Conservation (phyloP, 495 filamentous ascomycete genomes). For the Aspergillus conjunctus region DNA sequence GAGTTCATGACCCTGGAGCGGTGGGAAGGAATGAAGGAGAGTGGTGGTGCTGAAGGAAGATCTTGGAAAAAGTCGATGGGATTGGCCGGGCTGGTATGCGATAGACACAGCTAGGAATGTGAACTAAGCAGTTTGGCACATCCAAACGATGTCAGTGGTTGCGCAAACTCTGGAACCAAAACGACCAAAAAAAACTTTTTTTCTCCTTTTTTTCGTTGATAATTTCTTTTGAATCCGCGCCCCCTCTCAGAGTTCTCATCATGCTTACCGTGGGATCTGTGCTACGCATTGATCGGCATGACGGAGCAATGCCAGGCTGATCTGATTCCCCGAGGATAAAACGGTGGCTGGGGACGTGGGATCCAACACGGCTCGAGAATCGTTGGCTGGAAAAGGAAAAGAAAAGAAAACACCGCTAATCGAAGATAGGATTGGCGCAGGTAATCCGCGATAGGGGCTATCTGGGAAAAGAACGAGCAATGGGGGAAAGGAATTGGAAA, state of each 20-base stretch:
- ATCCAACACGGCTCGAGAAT: conserved; percentile 15
- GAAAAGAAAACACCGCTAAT: conserved; percentile 9
- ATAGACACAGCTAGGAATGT: conserved; percentile 28
- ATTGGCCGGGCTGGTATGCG: conserved; percentile 25
- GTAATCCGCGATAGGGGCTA: conserved; percentile 5
- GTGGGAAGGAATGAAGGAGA: conserved; percentile 24
- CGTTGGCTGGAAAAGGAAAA: not conserved
- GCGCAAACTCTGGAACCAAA: conserved; percentile 3
- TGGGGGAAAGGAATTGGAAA: not conserved
- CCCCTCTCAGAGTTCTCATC: conserved; percentile 8
- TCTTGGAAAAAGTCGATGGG: conserved; percentile 17
- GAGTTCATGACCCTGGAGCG: conserved; percentile 24
- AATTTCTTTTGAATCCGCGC: not conserved
- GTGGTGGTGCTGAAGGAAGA: conserved; percentile 24
- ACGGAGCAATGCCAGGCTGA: conserved; percentile 12
- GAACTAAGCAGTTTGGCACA: conserved; percentile 20
- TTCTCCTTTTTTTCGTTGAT: conserved; percentile 14
- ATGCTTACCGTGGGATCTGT: conserved; percentile 22
- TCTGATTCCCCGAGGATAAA: conserved; percentile 23
- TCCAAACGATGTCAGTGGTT: conserved; percentile 22
- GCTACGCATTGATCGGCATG: conserved; percentile 25
- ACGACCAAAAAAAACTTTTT: conserved; percentile 7
- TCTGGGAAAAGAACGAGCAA: not conserved
- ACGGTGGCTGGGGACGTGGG: conserved; percentile 28
- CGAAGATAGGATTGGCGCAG: conserved; percentile 15